Evolutionary conservation across 1,139 yeast species (phyloP), one percentile per base, ranked within the genome.

Genomic region (Debaryomyces udenii): DNA sequence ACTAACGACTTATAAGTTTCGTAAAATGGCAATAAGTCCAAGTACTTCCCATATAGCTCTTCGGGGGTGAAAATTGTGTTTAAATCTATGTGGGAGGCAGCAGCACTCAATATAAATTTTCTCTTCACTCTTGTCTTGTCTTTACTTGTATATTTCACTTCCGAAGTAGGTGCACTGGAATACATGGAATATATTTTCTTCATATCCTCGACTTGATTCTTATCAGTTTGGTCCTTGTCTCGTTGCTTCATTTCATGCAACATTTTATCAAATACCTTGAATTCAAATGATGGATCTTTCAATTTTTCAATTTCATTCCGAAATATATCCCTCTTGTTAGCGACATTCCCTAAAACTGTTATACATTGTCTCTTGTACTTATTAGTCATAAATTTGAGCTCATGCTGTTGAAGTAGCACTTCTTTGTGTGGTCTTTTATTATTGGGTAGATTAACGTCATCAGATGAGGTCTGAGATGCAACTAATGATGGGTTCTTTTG

Each of bases 391-490:
- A 60, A 52, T 13, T 70, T 66, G 3, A 88, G 69, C 57, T 91
- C 97, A 58, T 84, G 87, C 51, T 83, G 82, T 50, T 86, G 94
- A 11, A 81, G 50, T 9, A 80, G 52, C 1, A 75, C 69, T 47
- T 76, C 81, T 44, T 73, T 65, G 31, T 56, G 52, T 42, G 74
- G 62, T 46, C 81, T 55, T 43, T 66, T 71, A 47, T 49, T 56
- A 5, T 39, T 16, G 11, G 36, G 15, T 14, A 29, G 23, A 10
- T 26, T 22, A 14, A 24, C 31, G 9, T 33, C 38, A 42, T 50
- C 48, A 20, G 43, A 38, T 31, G 47, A 30, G 37, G 51, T 16
- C 15, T 42, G 35, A 10, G 38, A 14, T 23, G 54, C 50, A 4
- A 57, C 29, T 4, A 66, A 41, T 11, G 45, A 43, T 0, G 72